Percentiles rank a stretch among this genome's conserved stretches.
Conservation (phyloP, 2,329 filamentous ascomycete species). For the Harringtonia aguacate region DNA sequence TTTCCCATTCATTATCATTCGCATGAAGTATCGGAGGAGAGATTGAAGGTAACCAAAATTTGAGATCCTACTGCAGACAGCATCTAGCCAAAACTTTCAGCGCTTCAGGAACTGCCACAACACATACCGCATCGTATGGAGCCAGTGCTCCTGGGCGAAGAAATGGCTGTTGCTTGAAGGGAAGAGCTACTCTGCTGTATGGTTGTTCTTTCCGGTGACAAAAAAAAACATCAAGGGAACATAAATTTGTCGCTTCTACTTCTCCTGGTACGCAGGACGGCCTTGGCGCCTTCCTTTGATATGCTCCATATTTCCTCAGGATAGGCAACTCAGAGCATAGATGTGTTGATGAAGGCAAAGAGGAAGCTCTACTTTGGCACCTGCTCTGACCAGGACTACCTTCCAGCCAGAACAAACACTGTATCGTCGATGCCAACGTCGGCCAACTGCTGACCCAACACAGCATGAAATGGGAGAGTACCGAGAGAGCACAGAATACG, state of each 20-base stretch:
- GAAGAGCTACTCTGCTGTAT: no score
- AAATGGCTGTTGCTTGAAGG: no score
- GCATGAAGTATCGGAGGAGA: no score
- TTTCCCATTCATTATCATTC: no score
- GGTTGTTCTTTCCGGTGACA: no score
- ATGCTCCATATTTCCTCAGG: conserved; percentile 10
- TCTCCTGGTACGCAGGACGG: conserved; percentile 25
- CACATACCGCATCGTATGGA: no score
- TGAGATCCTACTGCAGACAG: no score
- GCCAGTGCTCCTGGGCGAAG: no score
- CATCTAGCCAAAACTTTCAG: no score
- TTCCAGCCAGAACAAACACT: conserved; percentile 37
- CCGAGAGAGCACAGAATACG: conserved; percentile 32
- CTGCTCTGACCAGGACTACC: conserved; percentile 40
- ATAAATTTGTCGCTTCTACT: conserved; percentile 16
- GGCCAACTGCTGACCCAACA: conserved; percentile 59
- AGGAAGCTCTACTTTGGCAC: conserved; percentile 58
- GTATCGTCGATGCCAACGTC: conserved; percentile 49
- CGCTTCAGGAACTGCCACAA: no score
- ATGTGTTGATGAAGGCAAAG: conserved; percentile 45
- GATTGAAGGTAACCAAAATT: no score
- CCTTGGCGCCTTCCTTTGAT: conserved; percentile 13
- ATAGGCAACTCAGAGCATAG: conserved; percentile 36
- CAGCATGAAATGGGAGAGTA: conserved; percentile 58
- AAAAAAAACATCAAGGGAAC: conserved; percentile 19